Base-by-base conservation (phyloP, 306 rosid species). In the Cucurbita argyrosperma region DNA sequence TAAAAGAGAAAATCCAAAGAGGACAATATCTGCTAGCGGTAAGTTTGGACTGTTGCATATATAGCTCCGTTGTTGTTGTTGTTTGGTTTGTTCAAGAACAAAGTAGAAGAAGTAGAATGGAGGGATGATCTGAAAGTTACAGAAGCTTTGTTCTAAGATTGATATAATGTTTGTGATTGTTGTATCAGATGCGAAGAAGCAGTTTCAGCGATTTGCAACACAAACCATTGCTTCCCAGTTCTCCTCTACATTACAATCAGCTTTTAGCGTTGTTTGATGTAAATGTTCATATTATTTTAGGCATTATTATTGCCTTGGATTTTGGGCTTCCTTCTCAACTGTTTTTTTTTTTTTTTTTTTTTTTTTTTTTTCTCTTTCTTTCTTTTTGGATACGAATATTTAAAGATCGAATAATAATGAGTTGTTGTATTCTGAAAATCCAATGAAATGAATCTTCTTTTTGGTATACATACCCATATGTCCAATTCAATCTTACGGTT, bases 181-280 rank as follows among this genome's bases (percentile, higher is more conserved):
- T 81, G 35, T 45, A 8, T 45, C 96, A 93, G 96, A 85, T 83
- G 97, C 98, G 57, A 92, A 88, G 87, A 88, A 90, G 89, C 96
- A 92, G 89, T 76, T 92, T 82, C 96, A 90, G 80, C 98, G 90
- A 78, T 92, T 84, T 74, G 98, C 98, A 39, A 66, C 96, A 64
- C 96, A 87, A 79, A 92, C 96, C 46, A 75, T 92, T 52, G 96
- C 98, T 63, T 69, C 90, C 15, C 92, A 84, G 81, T 72, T 92
- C 82, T 62, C 98, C 39, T 90, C 98, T 39, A 85, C 98, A 67
- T 23, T 92, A 40, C 96, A 90, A 74, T 88, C 96, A 43, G 96
- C 96, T 52, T 90, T 92, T 76, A 92, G 84, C 74, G 91, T 88
- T 14, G 92, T 92, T 77, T 92, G 85, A 47, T 68, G 57, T 68